phyloP scores from a whole-genome alignment of 768 basidiomycete genomes.

The Suillus brevipes region DNA sequence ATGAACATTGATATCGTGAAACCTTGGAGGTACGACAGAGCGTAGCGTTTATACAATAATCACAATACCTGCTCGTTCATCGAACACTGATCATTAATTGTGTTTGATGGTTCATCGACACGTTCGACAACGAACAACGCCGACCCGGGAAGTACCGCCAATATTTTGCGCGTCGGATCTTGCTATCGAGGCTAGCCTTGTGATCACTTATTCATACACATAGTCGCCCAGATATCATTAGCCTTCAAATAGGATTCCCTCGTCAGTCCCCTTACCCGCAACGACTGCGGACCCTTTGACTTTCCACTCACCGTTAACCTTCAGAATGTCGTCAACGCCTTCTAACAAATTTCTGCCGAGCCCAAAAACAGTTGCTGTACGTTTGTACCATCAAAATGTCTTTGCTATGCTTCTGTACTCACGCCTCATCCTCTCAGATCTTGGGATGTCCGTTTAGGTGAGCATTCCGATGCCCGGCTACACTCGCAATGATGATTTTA shows the following conservation, averaged over 20 bases:
- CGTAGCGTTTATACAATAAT: neutral
- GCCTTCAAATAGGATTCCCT: neutral
- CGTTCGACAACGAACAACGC: neutral
- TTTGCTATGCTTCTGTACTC: conserved; percentile 4
- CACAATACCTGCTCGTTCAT: neutral
- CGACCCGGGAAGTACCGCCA: conserved; percentile 2
- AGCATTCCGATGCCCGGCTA: conserved; percentile 23
- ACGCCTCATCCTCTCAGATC: conserved; percentile 49
- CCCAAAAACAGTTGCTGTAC: conserved; percentile 78
- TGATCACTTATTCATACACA: neutral
- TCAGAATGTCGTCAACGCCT: conserved; percentile 2
- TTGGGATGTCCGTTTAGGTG: conserved; percentile 96
- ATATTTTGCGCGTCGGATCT: conserved; percentile 1
- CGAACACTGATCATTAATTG: neutral
- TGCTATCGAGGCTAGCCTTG: neutral
- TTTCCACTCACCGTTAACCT: neutral
- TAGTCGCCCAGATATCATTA: neutral
- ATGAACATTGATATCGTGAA: neutral
- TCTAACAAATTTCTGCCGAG: conserved; percentile 39
- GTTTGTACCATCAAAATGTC: conserved; percentile 32
- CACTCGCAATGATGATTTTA: conserved; percentile 2
- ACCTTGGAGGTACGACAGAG: neutral
- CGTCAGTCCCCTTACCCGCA: neutral
- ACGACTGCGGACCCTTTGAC: neutral
- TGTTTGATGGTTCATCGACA: neutral